A percentile compares a stretch with the other conserved stretches of the same genome.
Evolutionary conservation across 306 rosid species (phyloP).

Genomic region (Alnus glutinosa): DNA sequence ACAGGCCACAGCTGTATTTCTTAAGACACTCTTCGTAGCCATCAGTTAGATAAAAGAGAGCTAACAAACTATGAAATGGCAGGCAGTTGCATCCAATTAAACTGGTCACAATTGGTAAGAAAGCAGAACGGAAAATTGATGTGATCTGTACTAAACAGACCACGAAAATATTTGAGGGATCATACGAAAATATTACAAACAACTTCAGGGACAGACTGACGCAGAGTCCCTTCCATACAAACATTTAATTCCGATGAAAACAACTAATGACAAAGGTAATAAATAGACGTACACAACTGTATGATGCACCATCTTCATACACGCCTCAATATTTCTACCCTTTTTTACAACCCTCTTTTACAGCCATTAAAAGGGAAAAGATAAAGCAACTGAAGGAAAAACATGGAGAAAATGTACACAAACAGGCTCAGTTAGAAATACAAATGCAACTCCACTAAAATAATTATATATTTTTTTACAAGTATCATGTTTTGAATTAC

Average conservation of each 20-base stretch:
- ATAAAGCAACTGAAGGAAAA: background rate
- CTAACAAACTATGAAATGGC: background rate
- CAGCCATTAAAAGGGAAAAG: background rate
- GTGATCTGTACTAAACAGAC: too few relatives aligned
- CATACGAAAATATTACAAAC: too few relatives aligned
- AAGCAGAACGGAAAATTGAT: too few relatives aligned
- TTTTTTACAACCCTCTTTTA: background rate
- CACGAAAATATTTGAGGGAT: too few relatives aligned
- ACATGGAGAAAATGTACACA: background rate
- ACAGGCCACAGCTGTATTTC: too few relatives aligned
- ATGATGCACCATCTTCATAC: background rate
- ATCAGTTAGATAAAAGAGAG: background rate
- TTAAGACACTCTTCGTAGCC: too few relatives aligned
- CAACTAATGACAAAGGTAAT: too few relatives aligned
- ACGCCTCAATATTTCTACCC: background rate
- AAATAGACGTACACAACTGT: background rate
- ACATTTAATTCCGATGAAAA: too few relatives aligned
- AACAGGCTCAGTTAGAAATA: background rate
- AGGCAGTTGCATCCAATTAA: background rate
- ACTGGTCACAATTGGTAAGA: background rate
- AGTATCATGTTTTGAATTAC: slow-evolving; percentile 13
- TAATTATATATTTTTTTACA: background rate
- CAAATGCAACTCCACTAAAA: background rate
- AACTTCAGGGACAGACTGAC: too few relatives aligned
- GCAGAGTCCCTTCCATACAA: too few relatives aligned